Percentiles rank a stretch among this genome's conserved stretches.
Conservation (phyloP, 768 basidiomycete genomes). For the Boletus subparvulus region DNA sequence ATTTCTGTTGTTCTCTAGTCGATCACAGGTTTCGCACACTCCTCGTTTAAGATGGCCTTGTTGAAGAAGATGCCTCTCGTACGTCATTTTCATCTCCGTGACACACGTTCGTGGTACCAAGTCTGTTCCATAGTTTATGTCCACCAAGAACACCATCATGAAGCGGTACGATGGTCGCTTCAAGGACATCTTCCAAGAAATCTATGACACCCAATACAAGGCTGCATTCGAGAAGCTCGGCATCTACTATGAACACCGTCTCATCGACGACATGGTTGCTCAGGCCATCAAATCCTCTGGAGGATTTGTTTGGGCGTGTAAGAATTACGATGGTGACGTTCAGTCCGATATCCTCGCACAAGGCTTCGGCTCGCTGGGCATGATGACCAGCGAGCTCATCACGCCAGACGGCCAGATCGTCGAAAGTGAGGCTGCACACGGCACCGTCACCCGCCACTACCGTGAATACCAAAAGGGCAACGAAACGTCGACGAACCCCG, state of each 20-base stretch:
- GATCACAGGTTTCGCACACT: conserved; percentile 93
- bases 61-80: conserved; percentile 75
- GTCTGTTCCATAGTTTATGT: conserved; percentile 69
- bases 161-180: conserved; percentile 99
- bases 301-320: conserved; percentile 79
- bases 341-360: conserved; percentile 95
- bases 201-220: conserved; percentile 84
- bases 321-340: conserved; percentile 84
- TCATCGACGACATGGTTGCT: conserved; percentile 98
- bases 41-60: conserved; percentile 96
- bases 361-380: conserved; percentile 93
- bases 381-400: conserved; percentile 97
- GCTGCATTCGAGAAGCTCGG: conserved; percentile 62
- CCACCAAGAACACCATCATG: conserved; percentile 96
- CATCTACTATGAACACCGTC: conserved; percentile 93
- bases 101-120: neutral
- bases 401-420: conserved; percentile 92
- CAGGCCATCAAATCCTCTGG: conserved; percentile 96
- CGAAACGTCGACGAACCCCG: conserved; percentile 98
- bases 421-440: conserved; percentile 97
- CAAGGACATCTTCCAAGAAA: conserved; percentile 99
- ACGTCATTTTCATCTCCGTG: conserved; percentile 22
- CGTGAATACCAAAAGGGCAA: conserved; percentile 96
- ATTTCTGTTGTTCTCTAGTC: conserved; percentile 46
- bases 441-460: conserved; percentile 96